Base-by-base conservation (phyloP, 2,329 filamentous ascomycete species). In the Xylaria sp. region DNA sequence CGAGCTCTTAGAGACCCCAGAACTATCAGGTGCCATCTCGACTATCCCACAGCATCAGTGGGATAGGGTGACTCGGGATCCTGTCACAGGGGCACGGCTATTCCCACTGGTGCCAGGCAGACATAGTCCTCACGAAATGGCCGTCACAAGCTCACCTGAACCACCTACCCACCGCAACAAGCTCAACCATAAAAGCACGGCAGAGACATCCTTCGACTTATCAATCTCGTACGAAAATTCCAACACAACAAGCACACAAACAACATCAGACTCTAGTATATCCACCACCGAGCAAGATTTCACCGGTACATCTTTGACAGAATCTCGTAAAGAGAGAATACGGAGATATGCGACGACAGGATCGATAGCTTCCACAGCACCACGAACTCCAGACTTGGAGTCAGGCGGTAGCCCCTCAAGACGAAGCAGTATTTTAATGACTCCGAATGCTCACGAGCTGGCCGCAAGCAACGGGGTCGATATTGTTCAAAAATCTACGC, bases 321-420 rank as follows among this genome's bases (percentile, higher is more conserved):
- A 63, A n/a, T 50, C 45, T 17, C 62, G 58, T 50, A 65, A 66
- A 42, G 10, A 56, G 11, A 29, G 49, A n/a, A 45, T 45, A 38
- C 65, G 63, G 27, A 61, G 64, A 60, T 49, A 54, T 31, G 15
- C 22, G 20, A 62, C 68, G 22, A 49, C 51, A 58, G 55, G 66
- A 63, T 60, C 63, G n/a, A 70, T 69, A 36, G 63, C 63, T 11
- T 66, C 70, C n/a, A 72, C 65, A 63, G 61, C 65, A 61, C 75
- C 76, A 17, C 72, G 71, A 22, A 75, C 76, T 3, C 76, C 76
- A 3, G 76, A 75, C 29, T 60, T 78, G 5, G 67, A 74, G n/a
- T 74, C 61, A 27, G 71, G 72, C 2, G 68, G 63, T 27, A 71
- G 71, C 42, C 69, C 71, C 22, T 77, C 76, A 11, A 70, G 73